A percentile compares a stretch with the other conserved stretches of the same genome.
Conservation (phyloP, 2,329 filamentous ascomycete species). For the Stemphylium beticola region DNA sequence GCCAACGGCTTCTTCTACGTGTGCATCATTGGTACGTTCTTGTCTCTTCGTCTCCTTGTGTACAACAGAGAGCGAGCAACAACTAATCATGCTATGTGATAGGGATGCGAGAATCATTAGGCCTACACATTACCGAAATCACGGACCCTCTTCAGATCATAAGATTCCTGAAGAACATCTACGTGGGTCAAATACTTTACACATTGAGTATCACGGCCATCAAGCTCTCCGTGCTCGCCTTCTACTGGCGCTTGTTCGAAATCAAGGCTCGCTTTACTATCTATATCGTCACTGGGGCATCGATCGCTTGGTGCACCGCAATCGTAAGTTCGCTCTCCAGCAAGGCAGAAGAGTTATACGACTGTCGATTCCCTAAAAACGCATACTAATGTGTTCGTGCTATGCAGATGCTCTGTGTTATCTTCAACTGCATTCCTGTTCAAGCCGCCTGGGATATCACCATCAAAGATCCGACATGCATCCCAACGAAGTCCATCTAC, state of each 20-base stretch:
- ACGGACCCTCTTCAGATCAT: slow-evolving; percentile 12
- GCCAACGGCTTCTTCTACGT: slow-evolving; percentile 28
- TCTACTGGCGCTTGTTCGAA: slow-evolving; percentile 36
- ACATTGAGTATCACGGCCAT: slow-evolving; percentile 19
- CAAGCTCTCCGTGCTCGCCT: slow-evolving; percentile 34
- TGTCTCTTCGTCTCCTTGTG: neutral
- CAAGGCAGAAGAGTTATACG: neutral
- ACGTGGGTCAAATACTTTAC: slow-evolving; percentile 29
- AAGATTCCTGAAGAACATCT: slow-evolving; percentile 25
- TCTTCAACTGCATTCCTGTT: slow-evolving; percentile 30
- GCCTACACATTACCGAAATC: slow-evolving; percentile 19
- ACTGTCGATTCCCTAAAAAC: too few species aligned
- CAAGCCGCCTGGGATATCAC: slow-evolving; percentile 30
- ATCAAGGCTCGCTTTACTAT: slow-evolving; percentile 20
- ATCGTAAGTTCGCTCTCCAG: slow-evolving; percentile 14
- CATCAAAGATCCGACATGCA: slow-evolving; percentile 26
- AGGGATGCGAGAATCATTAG: slow-evolving; percentile 26
- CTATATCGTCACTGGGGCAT: slow-evolving; percentile 15
- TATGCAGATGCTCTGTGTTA: slow-evolving; percentile 21
- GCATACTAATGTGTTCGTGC: neutral
- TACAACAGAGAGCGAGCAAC: neutral
- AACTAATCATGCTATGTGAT: neutral
- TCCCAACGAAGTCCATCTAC: slow-evolving; percentile 25
- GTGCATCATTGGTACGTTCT: slow-evolving; percentile 27
- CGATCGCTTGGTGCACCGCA: slow-evolving; percentile 26